Conservation (phyloP, 106 monocot genomes). For the Hemerocallis citrina region DNA sequence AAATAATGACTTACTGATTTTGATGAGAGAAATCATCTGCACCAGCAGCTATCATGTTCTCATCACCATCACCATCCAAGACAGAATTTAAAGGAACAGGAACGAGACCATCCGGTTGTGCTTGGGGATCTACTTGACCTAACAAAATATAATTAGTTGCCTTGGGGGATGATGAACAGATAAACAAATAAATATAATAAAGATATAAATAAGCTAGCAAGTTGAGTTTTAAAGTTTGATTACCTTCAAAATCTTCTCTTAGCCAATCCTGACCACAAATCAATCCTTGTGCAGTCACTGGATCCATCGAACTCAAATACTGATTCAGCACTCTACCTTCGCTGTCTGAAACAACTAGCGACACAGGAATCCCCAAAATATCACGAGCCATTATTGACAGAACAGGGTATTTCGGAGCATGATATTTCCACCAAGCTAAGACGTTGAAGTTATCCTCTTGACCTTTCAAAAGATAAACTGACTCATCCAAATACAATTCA, state of each 20-base stretch:
- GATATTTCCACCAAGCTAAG: slow-evolving; percentile 55
- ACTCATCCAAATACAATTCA: slow-evolving; percentile 60
- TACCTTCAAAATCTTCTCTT: slow-evolving; percentile 47
- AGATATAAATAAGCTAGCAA: no score
- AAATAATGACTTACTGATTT: no score
- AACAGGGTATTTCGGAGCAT: slow-evolving; percentile 53
- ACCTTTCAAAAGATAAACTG: slow-evolving; percentile 32
- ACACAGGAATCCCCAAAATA: slow-evolving; percentile 40
- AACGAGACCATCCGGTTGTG: no score
- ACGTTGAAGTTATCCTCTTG: slow-evolving; percentile 41
- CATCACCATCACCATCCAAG: no score
- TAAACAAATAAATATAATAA: no score
- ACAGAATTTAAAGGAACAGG: no score
- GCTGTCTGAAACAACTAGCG: slow-evolving; percentile 22
- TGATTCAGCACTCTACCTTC: slow-evolving; percentile 33
- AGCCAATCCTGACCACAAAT: slow-evolving; percentile 63
- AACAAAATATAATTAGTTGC: no score
- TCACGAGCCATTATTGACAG: slow-evolving; percentile 58
- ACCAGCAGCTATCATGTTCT: no score
- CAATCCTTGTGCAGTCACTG: slow-evolving; percentile 31
- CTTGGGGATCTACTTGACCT: no score
- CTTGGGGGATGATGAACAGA: no score
- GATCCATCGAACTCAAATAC: slow-evolving; percentile 38
- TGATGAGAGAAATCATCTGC: no score
- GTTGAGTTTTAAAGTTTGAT: no score